A percentile compares a stretch with the other conserved stretches of the same genome.
These are phyloP conservation scores for Polychytrium aggregatum DNA, from an alignment of 192 early-diverging fungal genomes.

Conservation along the genomic window DNA sequence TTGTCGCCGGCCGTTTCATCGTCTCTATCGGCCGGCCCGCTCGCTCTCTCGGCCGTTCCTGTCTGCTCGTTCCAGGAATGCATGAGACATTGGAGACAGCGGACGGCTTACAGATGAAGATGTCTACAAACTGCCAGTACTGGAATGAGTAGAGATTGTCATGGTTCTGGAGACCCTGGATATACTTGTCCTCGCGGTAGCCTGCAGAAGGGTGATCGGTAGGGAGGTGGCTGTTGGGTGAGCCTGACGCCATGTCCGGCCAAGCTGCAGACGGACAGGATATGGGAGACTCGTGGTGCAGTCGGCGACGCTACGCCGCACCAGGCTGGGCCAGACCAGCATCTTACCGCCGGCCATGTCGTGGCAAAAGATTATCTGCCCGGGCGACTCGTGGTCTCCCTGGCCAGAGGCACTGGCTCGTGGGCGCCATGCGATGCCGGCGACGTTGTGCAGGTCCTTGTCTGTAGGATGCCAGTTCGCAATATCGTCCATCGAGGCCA, in stretches of 20 bases:
- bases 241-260: background rate
- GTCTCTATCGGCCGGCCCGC: no score
- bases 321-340: background rate
- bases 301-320: background rate
- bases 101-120: constrained; percentile 41
- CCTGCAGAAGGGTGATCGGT: no score
- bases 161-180: constrained; percentile 26
- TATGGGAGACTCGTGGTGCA: no score
- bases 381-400: no score
- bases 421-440: no score
- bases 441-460: no score
- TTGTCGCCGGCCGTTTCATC: no score
- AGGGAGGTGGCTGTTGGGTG: background rate
- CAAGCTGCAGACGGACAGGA: background rate
- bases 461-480: no score
- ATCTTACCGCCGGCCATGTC: constrained; percentile 48
- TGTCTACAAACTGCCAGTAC: constrained; percentile 51
- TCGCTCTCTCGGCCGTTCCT: background rate
- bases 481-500: no score
- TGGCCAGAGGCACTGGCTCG: no score
- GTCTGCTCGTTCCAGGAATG: background rate
- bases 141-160: constrained; percentile 37
- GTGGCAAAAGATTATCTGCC: constrained; percentile 44
- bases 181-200: constrained; percentile 34
- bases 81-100: background rate